Percentiles rank a stretch among this genome's conserved stretches.
Conservation (phyloP, 371 early-diverging fungal species). For the Entomophthora muscae region DNA sequence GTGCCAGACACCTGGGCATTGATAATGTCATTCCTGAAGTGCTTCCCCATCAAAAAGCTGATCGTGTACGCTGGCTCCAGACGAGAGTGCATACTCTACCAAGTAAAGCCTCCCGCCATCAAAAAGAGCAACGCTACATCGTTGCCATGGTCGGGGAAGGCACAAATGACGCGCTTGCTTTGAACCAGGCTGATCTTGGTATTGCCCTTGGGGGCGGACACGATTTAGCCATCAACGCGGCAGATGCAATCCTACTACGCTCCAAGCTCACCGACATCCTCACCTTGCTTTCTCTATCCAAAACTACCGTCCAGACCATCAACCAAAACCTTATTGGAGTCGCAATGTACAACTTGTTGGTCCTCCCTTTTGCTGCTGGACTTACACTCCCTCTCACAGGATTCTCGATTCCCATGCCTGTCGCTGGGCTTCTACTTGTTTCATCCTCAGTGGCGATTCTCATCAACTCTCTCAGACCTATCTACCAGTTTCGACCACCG, state of each 20-base stretch:
- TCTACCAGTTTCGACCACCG: too few relatives aligned
- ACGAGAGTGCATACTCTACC: too few relatives aligned
- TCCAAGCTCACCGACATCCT: slow-evolving; percentile 44
- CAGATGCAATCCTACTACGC: slow-evolving; percentile 47
- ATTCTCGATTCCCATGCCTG: not conserved
- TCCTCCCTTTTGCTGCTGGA: slow-evolving; percentile 70
- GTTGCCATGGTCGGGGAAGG: slow-evolving; percentile 51
- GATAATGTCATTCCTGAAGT: slow-evolving; percentile 30
- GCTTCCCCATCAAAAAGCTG: slow-evolving; percentile 44
- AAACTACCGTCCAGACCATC: slow-evolving; percentile 42
- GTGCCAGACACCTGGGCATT: slow-evolving; percentile 39
- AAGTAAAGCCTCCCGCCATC: not conserved
- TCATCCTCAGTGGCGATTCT: not conserved
- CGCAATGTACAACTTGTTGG: slow-evolving; percentile 47
- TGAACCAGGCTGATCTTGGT: slow-evolving; percentile 78
- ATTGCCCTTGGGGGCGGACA: slow-evolving; percentile 58
- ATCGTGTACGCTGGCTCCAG: slow-evolving; percentile 38
- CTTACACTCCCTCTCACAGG: slow-evolving; percentile 26
- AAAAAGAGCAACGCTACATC: not conserved
- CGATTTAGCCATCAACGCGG: slow-evolving; percentile 61
- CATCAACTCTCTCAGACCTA: too few relatives aligned
- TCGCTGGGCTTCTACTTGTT: not conserved
- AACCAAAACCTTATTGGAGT: slow-evolving; percentile 62
- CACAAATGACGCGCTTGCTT: slow-evolving; percentile 79
- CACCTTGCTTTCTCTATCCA: slow-evolving; percentile 42